phyloP scores from a whole-genome alignment of 345 rosid genomes.

The Microthlaspi erraticum region DNA sequence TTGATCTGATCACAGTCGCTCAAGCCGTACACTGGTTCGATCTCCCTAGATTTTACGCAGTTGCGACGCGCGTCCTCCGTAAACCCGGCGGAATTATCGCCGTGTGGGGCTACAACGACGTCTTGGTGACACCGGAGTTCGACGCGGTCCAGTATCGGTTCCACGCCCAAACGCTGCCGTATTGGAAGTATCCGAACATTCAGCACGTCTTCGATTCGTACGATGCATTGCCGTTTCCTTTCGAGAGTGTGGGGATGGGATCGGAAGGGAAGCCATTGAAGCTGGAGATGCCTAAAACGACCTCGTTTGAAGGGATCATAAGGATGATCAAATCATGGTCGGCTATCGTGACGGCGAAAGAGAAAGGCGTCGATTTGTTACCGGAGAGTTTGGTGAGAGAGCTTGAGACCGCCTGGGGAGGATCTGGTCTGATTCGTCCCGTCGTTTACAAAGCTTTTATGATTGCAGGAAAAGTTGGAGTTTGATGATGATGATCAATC shows the following conservation, averaged over 20 bases:
- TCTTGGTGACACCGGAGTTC: constrained; percentile 56
- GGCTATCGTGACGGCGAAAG: constrained; percentile 53
- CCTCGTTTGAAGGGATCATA: constrained; percentile 58
- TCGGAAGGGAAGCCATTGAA: constrained; percentile 60
- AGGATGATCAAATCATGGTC: constrained; percentile 61
- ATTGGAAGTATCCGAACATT: constrained; percentile 48
- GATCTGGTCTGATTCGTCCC: constrained; percentile 47
- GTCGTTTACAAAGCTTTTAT: constrained; percentile 59
- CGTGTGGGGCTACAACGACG: constrained; percentile 62
- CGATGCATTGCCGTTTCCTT: constrained; percentile 66
- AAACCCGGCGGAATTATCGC: constrained; percentile 69
- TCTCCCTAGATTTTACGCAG: constrained; percentile 59
- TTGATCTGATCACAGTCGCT: constrained; percentile 60
- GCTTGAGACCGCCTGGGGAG: constrained; percentile 66
- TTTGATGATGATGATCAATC: not conserved
- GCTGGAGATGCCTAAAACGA: constrained; percentile 57
- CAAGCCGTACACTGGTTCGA: constrained; percentile 78
- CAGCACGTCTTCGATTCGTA: constrained; percentile 52
- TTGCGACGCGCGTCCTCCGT: constrained; percentile 51
- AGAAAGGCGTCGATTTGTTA: constrained; percentile 67
- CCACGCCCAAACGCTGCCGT: constrained; percentile 56
- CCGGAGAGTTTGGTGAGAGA: constrained; percentile 53
- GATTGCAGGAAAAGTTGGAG: constrained; percentile 59
- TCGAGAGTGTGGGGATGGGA: constrained; percentile 63
- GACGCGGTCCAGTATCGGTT: constrained; percentile 53